Conservation (phyloP, 768 basidiomycete genomes). For the Rhodocollybia butyracea region DNA sequence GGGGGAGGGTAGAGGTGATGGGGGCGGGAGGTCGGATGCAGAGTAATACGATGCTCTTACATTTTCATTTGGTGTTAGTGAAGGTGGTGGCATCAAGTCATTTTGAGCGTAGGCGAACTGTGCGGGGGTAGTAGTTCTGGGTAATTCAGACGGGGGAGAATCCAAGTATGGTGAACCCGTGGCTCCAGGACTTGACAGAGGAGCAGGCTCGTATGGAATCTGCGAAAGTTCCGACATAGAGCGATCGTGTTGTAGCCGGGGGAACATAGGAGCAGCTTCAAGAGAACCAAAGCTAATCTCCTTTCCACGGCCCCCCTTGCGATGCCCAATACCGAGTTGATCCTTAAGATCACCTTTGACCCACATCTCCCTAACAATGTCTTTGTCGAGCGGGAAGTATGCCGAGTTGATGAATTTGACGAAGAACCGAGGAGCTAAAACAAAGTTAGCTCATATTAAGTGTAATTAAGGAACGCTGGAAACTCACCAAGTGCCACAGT, state of each 20-base stretch:
- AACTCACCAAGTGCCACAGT: slow-evolving; percentile 66
- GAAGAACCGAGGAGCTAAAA: slow-evolving; percentile 75
- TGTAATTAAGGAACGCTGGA: neutral
- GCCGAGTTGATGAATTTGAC: slow-evolving; percentile 67
- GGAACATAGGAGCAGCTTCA: slow-evolving; percentile 73
- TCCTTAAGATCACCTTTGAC: slow-evolving; percentile 81
- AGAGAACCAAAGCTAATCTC: slow-evolving; percentile 27
- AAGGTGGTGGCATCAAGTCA: slow-evolving; percentile 7
- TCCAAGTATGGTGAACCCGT: slow-evolving; percentile 41
- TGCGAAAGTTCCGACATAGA: slow-evolving; percentile 62
- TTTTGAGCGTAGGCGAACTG: slow-evolving; percentile 17
- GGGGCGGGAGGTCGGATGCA: slow-evolving; percentile 57
- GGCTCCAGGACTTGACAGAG: slow-evolving; percentile 26
- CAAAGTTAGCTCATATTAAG: slow-evolving; percentile 1
- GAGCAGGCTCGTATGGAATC: slow-evolving; percentile 47
- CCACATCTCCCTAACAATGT: slow-evolving; percentile 93
- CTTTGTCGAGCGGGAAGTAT: slow-evolving; percentile 81
- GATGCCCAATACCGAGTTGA: slow-evolving; percentile 66
- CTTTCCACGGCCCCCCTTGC: slow-evolving; percentile 46
- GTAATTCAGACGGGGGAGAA: slow-evolving; percentile 34
- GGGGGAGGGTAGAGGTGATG: slow-evolving; percentile 58
- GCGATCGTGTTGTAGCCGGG: slow-evolving; percentile 53
- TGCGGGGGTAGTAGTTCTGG: neutral
- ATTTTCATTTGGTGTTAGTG: slow-evolving; percentile 10
- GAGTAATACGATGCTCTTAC: slow-evolving; percentile 67